A percentile compares a stretch with the other conserved stretches of the same genome.
phyloP scores from a whole-genome alignment of 2,329 filamentous ascomycete species.

The Cladophialophora chaetospira region DNA sequence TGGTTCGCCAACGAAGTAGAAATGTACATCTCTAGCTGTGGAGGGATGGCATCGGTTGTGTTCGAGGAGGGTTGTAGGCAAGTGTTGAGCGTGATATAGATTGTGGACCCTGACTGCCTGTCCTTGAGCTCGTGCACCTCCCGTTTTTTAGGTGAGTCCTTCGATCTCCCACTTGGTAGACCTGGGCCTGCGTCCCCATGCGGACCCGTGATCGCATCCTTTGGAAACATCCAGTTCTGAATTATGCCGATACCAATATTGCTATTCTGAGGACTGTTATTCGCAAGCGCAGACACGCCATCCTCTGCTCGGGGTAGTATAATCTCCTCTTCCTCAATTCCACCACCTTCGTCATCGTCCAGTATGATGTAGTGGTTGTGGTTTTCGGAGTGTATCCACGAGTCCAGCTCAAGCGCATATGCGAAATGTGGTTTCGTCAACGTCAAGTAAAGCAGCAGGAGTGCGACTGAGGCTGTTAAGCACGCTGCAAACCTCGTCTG shows the following conservation, averaged over 20 bases:
- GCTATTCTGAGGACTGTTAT: conserved; percentile 64
- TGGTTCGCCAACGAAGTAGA: conserved; percentile 67
- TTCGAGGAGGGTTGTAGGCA: conserved; percentile 72
- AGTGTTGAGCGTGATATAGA: conserved; percentile 85
- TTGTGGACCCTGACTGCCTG: conserved; percentile 25
- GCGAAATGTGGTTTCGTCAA: conserved; percentile 63
- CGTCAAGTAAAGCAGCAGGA: conserved; percentile 63
- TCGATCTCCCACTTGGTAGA: conserved; percentile 38
- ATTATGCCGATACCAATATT: conserved; percentile 66
- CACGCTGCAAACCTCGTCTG: conserved; percentile 74
- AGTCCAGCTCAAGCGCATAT: conserved; percentile 60
- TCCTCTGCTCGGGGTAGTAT: conserved; percentile 58
- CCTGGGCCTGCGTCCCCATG: conserved; percentile 40
- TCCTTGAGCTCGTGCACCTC: conserved; percentile 24
- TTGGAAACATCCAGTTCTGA: conserved; percentile 66
- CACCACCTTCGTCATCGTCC: conserved; percentile 37
- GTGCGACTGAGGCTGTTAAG: conserved; percentile 60
- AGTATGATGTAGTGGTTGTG: conserved; percentile 52
- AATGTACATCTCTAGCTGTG: conserved; percentile 77
- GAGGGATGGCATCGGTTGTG: conserved; percentile 55
- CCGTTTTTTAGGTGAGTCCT: conserved; percentile 28
- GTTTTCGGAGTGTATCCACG: conserved; percentile 44
- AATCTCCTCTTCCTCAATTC: conserved; percentile 44
- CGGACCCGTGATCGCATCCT: conserved; percentile 54
- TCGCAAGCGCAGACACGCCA: conserved; percentile 55